Evolutionary conservation across 257 asterid species (phyloP), one percentile per base, ranked within the genome.

Genomic region (Misopates orontium): DNA sequence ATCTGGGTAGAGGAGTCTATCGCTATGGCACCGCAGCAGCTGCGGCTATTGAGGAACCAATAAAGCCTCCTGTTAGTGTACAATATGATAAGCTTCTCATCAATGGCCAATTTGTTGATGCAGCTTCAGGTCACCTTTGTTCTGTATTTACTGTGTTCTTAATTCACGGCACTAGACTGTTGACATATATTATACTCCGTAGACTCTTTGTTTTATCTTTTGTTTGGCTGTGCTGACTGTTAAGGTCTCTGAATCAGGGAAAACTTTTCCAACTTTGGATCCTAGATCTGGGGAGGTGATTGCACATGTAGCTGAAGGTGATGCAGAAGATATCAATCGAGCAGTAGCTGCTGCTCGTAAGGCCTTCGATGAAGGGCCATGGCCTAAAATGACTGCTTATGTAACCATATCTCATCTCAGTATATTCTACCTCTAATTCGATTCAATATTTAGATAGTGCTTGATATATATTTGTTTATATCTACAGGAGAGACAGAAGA

Each of bases 281-380:
- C 98, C 97, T 16, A 82, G 98, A 77, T 87, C 89, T 4, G 97
- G 97, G 55, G 95, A 92, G 51, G 84, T 87, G 45, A 92, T 92
- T 75, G 91, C 97, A 47, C 81, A 85, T 75, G 87, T 92, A 19
- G 88, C 97, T 60, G 98, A 92, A 81, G 97, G 97, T 19, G 97
- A 92, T 73, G 85, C 83, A 23, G 98, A 89, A 69, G 98, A 92
- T 71, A 20, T 87, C 57, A 75, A 89, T 48, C 79, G 93, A 67
- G 98, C 98, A n/a, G 97, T 92, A 23, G 82, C 88, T 68, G 85
- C 93, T 64, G 98, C 98, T 20, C 95, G 97, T 13, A 85, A 85
- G 81, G 98, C 98, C 21, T 92, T 92, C 73, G 97, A 89, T n/a
- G 91, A 85, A 59, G 97, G 98, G 51, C 95, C 98, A 1, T 92